These are phyloP conservation scores for Ophiostoma tasmaniense DNA, from an alignment of 2,329 filamentous ascomycete species.

Conservation along the genomic window DNA sequence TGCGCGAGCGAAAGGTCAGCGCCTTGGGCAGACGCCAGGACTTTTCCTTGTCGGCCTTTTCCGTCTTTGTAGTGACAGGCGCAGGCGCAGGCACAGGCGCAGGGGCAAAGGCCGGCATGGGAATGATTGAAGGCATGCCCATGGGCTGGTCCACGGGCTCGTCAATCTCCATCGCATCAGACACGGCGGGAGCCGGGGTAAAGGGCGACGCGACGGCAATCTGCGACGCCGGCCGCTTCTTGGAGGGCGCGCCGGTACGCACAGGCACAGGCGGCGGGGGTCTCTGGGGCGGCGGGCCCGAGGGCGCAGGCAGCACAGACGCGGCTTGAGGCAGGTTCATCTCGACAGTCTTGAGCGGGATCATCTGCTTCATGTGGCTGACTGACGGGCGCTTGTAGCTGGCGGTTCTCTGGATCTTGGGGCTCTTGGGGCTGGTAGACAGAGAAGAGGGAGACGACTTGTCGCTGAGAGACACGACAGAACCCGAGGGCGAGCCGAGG, in stretches of 20 bases:
- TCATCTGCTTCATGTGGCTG: conserved; percentile 7
- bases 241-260: background rate
- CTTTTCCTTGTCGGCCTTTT: background rate
- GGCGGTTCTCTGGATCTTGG: background rate
- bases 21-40: background rate
- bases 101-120: background rate
- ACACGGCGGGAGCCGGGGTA: background rate
- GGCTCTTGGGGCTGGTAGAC: background rate
- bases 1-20: background rate
- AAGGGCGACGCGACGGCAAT: background rate
- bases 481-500: background rate
- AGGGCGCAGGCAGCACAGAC: background rate
- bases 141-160: background rate
- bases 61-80: background rate
- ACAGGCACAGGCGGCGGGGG: background rate
- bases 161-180: background rate
- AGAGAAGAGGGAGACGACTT: too few relatives aligned
- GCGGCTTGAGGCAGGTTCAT: background rate
- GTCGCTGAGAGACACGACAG: background rate
- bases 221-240: background rate
- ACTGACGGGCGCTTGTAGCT: conserved; percentile 4
- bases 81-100: background rate
- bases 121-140: background rate
- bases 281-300: background rate
- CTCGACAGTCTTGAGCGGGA: conserved; percentile 6